Evolutionary conservation across 352 stramenopile species (phyloP), one percentile per base, ranked within the genome.

Genomic region (Pythium brassicae): DNA sequence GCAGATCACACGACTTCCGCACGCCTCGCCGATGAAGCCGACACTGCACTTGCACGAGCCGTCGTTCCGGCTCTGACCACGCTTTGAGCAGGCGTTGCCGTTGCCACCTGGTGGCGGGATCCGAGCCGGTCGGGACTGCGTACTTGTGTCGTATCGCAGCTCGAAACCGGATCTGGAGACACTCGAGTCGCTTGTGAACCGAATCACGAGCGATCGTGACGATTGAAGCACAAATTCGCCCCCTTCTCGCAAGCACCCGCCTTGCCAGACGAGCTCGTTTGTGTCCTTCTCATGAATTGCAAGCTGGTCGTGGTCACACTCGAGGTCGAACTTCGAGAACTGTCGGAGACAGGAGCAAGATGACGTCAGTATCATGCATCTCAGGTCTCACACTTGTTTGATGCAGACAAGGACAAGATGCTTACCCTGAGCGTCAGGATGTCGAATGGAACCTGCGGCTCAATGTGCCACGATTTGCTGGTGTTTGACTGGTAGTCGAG

Each of bases 1-100:
- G 45, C 80, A 90, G 1, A 87, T 59, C 1, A 88, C 65, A n/a
- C 68, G 68, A 45, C 86, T 88, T 51, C 62, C 86, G 53, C 80
- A 90, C 15, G 57, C 74, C 69, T 90, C 80, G 0, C 80, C 76
- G 4, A 72, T 86, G 57, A 88, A 87, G 8, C 80, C 80, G n/a
- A 86, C 72, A 32, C 64, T 88, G 51, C 80, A 90, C 17, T 55
- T 66, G 37, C 80, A 90, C 3, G 23, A 59, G 6, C 77, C 77
- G 34, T 68, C 49, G 11, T 53, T 66, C 34, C 61, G 65, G 22
- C 43, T 51, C 3, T 64, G 53, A 0, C 80, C 80, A 23, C 72
- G 80, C 15, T 69, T 61, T 0, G 66, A 77, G 27, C 80, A 90
- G 7, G 63, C 43, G 10, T 44, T 43, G 3, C n/a, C 44, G 11